Evolutionary conservation across 1,139 yeast species (phyloP), one percentile per base, ranked within the genome.

Genomic region (Blastobotrys elegans): DNA sequence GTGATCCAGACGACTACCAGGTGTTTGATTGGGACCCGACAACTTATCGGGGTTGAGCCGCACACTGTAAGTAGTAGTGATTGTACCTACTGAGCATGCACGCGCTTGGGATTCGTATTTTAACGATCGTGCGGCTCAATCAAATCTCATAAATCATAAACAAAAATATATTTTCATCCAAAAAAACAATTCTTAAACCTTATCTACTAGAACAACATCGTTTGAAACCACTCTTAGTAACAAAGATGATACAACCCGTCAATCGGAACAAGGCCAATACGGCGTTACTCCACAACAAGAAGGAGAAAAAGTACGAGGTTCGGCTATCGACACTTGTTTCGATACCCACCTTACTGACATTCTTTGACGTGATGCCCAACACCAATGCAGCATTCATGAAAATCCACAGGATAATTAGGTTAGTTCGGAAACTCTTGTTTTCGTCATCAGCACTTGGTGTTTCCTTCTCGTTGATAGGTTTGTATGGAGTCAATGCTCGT

Each of bases 341-440:
- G 42, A 64, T 65, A 26, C 69, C 68, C 37, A 59, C 48, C 24
- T 59, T 62, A 11, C 57, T 51, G 2, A 67, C 59, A 17, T 61
- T 59, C 3, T 62, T 56, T 1, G 69, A 59, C 1, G 70, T 62
- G 53, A 87, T 89, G 8, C 83, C 73, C 5, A 92, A 86, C 45
- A 83, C 77, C 41, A 87, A 72, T 20, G 81, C 73, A 52, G 84
- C 83, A 63, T 87, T 87, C 17, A 88, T 75, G 49, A 85, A 69
- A 65, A 86, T 79, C 96, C 96, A 87, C 14, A 82, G 69, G 52
- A 86, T 74, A 33, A 87, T 86, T 8, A 90, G 80, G 75, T 84
- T 76, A 4, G 95, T 85, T 65, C 96, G 77, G 63, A 86, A 87
- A 64, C 84, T 85, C 57, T 85, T 85, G 56, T 75, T 75, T 44